Evolutionary conservation across 2,329 filamentous ascomycete species (phyloP).

Genomic region (Colletotrichum sublineola): DNA sequence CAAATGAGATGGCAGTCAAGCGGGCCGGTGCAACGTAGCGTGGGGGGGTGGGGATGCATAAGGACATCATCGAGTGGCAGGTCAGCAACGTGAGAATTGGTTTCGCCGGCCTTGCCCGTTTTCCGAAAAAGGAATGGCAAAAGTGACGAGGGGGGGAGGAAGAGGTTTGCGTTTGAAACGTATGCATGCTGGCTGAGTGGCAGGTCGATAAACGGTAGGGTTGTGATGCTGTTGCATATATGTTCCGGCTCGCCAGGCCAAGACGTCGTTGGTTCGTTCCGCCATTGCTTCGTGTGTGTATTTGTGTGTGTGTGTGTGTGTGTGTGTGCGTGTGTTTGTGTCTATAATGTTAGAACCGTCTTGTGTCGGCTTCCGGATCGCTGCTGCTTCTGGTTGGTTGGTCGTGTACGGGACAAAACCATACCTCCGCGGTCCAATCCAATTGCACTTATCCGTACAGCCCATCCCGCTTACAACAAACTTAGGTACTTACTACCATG

Average conservation of each 20-base stretch:
- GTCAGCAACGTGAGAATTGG: conserved; percentile 20
- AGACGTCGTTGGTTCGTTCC: background rate
- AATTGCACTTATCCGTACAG: no score
- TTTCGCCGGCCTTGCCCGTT: conserved; percentile 25
- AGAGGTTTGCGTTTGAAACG: conserved; percentile 21
- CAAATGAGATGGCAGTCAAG: conserved; percentile 33
- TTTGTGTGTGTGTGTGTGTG: no score
- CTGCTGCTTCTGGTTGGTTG: conserved; percentile 2
- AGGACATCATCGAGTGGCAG: background rate
- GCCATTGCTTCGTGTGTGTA: background rate
- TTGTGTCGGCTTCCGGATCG: background rate
- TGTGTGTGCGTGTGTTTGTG: background rate
- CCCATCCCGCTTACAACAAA: background rate
- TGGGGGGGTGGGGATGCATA: conserved; percentile 8
- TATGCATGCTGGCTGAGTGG: conserved; percentile 6
- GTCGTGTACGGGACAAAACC: background rate
- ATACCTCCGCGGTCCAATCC: background rate
- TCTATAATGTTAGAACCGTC: background rate
- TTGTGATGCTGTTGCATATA: background rate
- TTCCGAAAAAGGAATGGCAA: background rate
- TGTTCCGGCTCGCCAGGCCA: background rate
- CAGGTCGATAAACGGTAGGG: background rate
- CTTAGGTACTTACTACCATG: no score
- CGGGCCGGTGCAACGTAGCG: conserved; percentile 37
- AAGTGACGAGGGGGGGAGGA: background rate